phyloP scores from a whole-genome alignment of 2,329 filamentous ascomycete species.

The Fusarium floridanum region DNA sequence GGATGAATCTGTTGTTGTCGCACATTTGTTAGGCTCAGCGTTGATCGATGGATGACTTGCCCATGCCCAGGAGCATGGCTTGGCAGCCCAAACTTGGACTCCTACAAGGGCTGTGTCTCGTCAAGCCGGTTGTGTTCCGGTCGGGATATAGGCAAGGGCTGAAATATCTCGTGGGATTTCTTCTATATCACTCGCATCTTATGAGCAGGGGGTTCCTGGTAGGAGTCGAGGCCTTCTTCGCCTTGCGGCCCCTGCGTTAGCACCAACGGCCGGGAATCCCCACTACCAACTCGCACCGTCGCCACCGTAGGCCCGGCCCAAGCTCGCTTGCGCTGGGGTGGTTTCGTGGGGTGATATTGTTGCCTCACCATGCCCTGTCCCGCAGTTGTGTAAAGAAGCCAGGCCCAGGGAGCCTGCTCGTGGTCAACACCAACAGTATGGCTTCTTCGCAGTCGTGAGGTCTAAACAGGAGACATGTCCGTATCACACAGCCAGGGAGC shows the following conservation, averaged over 20 bases:
- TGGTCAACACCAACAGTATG: slow-evolving; percentile 18
- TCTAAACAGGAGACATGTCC: slow-evolving; percentile 22
- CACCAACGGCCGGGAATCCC: slow-evolving; percentile 40
- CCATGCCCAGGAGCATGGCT: slow-evolving; percentile 16
- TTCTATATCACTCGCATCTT: slow-evolving; percentile 42
- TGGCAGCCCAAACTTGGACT: slow-evolving; percentile 20
- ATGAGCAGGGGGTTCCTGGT: slow-evolving; percentile 26
- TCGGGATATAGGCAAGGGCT: slow-evolving; percentile 25
- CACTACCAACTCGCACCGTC: slow-evolving; percentile 42
- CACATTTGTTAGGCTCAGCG: slow-evolving; percentile 20
- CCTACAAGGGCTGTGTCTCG: slow-evolving; percentile 22
- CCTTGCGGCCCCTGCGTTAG: slow-evolving; percentile 42
- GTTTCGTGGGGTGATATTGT: slow-evolving; percentile 46
- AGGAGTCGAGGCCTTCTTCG: slow-evolving; percentile 32
- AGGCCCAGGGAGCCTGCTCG: slow-evolving; percentile 7
- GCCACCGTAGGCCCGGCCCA: slow-evolving; percentile 40
- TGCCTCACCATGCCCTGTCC: slow-evolving; percentile 42
- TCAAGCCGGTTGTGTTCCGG: slow-evolving; percentile 30
- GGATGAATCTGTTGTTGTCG: slow-evolving; percentile 19
- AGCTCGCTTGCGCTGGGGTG: slow-evolving; percentile 41
- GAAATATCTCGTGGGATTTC: slow-evolving; percentile 11
- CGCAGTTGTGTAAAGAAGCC: slow-evolving; percentile 23
- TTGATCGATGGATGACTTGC: slow-evolving; percentile 22
- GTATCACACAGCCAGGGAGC: slow-evolving; percentile 19
- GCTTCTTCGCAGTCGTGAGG: slow-evolving; percentile 17